Conservation (phyloP, 257 asterid species). For the Ehretia macrophylla region DNA sequence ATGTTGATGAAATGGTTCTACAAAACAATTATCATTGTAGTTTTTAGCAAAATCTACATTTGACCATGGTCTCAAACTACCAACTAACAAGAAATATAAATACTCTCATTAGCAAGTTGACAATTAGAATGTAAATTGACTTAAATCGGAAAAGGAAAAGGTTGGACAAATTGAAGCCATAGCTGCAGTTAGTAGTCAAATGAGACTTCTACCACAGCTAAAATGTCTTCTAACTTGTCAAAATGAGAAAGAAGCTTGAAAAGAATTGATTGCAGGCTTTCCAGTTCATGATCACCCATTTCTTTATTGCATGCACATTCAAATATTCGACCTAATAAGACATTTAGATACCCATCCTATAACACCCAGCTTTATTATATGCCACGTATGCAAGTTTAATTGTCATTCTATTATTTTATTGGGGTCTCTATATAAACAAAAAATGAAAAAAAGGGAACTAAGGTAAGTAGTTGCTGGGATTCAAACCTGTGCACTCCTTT, state of each 20-base stretch:
- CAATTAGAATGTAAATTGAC: neutral
- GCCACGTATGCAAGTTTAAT: no score
- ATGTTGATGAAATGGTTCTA: conserved; percentile 79
- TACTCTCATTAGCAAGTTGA: no score
- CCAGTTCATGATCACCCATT: conserved; percentile 50
- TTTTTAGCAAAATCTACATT: no score
- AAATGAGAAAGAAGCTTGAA: conserved; percentile 56
- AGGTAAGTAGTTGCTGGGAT: no score
- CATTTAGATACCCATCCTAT: conserved; percentile 47
- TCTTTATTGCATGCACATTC: conserved; percentile 36
- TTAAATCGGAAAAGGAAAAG: conserved; percentile 3
- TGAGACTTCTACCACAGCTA: conserved; percentile 55
- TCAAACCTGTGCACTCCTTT: no score
- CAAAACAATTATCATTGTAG: conserved; percentile 25
- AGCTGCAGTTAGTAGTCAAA: conserved; percentile 3
- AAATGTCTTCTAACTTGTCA: conserved; percentile 43
- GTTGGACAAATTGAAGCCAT: conserved; percentile 8
- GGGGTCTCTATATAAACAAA: no score
- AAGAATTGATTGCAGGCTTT: conserved; percentile 65
- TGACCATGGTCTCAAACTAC: no score
- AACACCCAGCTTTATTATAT: no score
- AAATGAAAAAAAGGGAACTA: no score
- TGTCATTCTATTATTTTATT: no score
- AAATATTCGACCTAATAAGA: conserved; percentile 56
- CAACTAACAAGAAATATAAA: no score